Evolutionary conservation across 164 flowering plant species (phyloP), one percentile per base, ranked within the genome.

Genomic region (Chloranthus sessilifolius): DNA sequence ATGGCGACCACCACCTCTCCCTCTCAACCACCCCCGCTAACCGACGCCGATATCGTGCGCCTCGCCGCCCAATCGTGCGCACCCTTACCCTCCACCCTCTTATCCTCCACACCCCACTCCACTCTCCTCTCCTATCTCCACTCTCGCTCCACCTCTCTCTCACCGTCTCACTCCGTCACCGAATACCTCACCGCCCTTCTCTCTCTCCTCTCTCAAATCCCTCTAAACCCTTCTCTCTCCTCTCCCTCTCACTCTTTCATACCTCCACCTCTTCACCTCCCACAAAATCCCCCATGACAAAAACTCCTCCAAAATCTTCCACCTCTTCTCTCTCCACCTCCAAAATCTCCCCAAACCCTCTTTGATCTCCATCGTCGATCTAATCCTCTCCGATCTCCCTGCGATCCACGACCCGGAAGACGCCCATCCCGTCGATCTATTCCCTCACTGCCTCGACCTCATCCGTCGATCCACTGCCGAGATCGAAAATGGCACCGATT

Each of bases 101-200:
- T 75, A 49, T 67, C 85, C 11, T 55, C 78, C 8, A 4, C 64
- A 9, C 67, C 75, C 12, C 78, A 69, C 64, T 11, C 66, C 3
- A 56, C 76, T 27, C 80, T 82, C 62, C 39, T 79, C 60, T 77
- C 85, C 22, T 57, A 43, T 61, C 83, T 79, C 67, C 54, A 30
- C 54, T 42, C 74, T 7, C 80, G 70, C 51, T 34, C 55, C 40
- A 28, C 48, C 55, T 67, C 82, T 7, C 49, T 74, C 1, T 47
- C 77, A 8, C 69, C 87, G 17, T 74, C 87, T 7, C 33, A 43
- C 45, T 49, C 88, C 38, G 69, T 81, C 26, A 36, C 74, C 48
- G 78, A 74, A 2, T 80, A 78, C 71, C 41, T 69, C 19, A 50
- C 75, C 47, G 56, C 95, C 58, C 76, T 85, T 50, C 64, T 82